Percentiles rank a stretch among this genome's conserved stretches.
phyloP scores from a whole-genome alignment of 192 early-diverging fungal genomes.

The Allomyces macrogynus region DNA sequence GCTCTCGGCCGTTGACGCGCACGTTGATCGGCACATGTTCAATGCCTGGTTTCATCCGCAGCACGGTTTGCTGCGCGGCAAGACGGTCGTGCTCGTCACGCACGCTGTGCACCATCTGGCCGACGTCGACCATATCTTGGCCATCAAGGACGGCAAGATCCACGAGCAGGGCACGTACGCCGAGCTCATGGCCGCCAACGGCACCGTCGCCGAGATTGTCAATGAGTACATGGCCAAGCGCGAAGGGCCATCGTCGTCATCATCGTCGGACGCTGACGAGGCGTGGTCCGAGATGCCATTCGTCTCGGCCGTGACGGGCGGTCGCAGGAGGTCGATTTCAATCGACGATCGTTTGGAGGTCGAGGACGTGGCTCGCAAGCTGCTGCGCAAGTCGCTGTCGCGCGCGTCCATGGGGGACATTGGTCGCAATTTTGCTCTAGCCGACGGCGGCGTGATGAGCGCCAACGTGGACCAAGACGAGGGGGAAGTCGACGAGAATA shows the following conservation, averaged over 20 bases:
- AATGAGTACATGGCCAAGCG: conserved; percentile 1
- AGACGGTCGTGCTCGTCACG: conserved; percentile 69
- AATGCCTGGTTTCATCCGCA: conserved; percentile 25
- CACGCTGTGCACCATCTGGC: conserved; percentile 60
- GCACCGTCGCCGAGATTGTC: background rate
- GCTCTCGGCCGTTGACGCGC: conserved; percentile 56
- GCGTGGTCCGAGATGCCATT: too few species aligned
- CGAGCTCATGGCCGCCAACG: conserved; percentile 10
- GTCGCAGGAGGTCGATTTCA: too few species aligned
- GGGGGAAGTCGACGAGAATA: conserved; percentile 6
- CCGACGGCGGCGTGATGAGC: too few species aligned
- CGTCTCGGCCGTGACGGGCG: too few species aligned
- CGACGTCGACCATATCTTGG: conserved; percentile 45
- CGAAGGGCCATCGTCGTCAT: background rate
- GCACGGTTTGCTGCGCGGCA: conserved; percentile 34
- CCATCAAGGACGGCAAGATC: conserved; percentile 15
- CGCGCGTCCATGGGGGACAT: too few species aligned
- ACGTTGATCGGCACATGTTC: conserved; percentile 37
- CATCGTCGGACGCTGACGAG: too few species aligned
- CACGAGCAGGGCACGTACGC: conserved; percentile 5
- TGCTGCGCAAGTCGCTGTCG: too few species aligned
- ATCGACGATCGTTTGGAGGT: too few species aligned
- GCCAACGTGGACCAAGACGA: conserved; percentile 2
- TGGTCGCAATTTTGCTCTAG: too few species aligned
- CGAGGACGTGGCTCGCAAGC: too few species aligned